phyloP scores from a whole-genome alignment of 805 yeast species.

The Maudiozyma barnettii region DNA sequence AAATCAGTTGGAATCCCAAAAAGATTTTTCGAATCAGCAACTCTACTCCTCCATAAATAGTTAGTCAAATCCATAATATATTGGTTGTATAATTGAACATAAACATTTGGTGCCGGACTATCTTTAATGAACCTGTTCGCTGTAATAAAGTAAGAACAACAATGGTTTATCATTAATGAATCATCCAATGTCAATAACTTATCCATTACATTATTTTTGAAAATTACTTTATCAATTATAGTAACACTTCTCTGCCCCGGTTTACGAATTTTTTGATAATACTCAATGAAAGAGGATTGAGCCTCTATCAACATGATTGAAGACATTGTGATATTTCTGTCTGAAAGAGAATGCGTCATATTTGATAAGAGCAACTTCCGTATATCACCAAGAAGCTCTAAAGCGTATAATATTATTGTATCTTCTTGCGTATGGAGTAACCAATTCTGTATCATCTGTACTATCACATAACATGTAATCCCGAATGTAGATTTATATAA shows the following conservation, averaged over 20 bases:
- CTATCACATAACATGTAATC: constrained; percentile 6
- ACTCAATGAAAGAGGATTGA: constrained; percentile 2
- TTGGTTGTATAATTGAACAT: constrained; percentile 17
- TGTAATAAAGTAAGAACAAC: constrained; percentile 17
- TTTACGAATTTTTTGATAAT: background rate
- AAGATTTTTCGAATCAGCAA: constrained; percentile 9
- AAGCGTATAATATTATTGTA: background rate
- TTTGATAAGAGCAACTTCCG: constrained; percentile 9
- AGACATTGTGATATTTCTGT: constrained; percentile 10
- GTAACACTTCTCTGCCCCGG: background rate
- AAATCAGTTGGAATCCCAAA: constrained; percentile 20
- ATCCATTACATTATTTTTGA: constrained; percentile 10
- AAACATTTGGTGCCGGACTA: constrained; percentile 8
- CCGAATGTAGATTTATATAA: constrained; percentile 5
- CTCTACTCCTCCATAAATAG: constrained; percentile 25
- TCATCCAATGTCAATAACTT: constrained; percentile 16
- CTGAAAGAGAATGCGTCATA: constrained; percentile 8
- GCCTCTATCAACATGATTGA: constrained; percentile 6
- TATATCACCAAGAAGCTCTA: constrained; percentile 11
- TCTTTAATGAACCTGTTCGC: constrained; percentile 9
- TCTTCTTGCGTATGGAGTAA: background rate
- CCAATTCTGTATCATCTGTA: constrained; percentile 13
- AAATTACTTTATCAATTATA: constrained; percentile 9
- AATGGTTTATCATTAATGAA: constrained; percentile 15
- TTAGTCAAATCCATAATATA: constrained; percentile 23